Evolutionary conservation across 1,284 basidiomycete genomes (phyloP), one percentile per base, ranked within the genome.

Genomic region (Tremellales sp.): DNA sequence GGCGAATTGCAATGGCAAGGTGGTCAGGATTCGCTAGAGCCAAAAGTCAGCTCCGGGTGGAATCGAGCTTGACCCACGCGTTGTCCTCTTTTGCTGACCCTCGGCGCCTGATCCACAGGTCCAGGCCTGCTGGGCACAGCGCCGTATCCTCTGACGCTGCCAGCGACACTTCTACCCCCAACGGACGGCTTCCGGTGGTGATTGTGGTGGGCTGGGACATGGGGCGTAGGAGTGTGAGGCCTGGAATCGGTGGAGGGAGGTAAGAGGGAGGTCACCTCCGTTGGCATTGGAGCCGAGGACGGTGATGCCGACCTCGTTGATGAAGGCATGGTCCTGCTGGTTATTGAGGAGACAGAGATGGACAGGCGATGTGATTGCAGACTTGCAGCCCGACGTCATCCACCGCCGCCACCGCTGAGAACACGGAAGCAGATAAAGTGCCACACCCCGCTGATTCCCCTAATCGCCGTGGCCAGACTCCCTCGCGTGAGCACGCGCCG

Each of bases 21-120:
- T 65, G 3, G 65, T 66, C 26, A 70, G 43, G 38, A 68, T 63
- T 22, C 64, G 27, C 65, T 66, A 46, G 9, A 36, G 8, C 8
- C 18, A 21, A 26, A 14, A 14, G 39, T 10, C 18, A 28, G 22
- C 12, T 27, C 12, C 16, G 25, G 26, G 25, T 26, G 7, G 19
- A 44, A n/a, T 10, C 29, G 10, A 16, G 16, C 10, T 31, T 12
- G 18, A 54, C 61, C 47, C 41, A 66, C 65, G 53, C 62, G 54
- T 45, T 65, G 65, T 18, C 65, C 65, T 5, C 43, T 39, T 46
- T 62, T 63, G 36, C 58, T 63, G 29, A 66, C 65, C 47, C 63
- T 54, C 1, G 65, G 57, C 14, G 56, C 56, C 39, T 63, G 61
- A 16, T 57, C 47, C 10, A 54, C 45, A 25, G 65, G 65, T 10